Percentiles rank a stretch among this genome's conserved stretches.
Conservation (phyloP, 2,329 filamentous ascomycete species). For the Ceratocystis huliohia region DNA sequence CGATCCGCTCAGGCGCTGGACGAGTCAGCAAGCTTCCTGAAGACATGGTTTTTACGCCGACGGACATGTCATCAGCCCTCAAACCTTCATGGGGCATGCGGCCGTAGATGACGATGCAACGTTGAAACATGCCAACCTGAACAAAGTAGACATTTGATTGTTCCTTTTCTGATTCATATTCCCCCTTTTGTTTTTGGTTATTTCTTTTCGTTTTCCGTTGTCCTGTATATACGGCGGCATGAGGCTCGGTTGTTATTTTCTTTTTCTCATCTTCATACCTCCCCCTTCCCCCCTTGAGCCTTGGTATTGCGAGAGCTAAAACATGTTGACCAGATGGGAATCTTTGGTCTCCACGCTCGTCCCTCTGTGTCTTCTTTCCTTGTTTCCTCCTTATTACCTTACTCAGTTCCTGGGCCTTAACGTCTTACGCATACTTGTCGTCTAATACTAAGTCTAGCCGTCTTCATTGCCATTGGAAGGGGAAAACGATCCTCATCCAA, state of each 20-base stretch:
- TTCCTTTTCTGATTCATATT: conserved; percentile 17
- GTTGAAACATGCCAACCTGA: conserved; percentile 9
- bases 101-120: conserved; percentile 25
- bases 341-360: not conserved
- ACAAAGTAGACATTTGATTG: conserved; percentile 14
- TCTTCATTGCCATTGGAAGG: not conserved
- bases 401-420: not conserved
- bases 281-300: not conserved
- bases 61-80: conserved; percentile 49
- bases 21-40: conserved; percentile 74
- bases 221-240: not conserved
- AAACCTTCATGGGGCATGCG: conserved; percentile 50
- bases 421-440: not conserved
- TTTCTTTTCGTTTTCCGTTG: not conserved
- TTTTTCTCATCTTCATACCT: not conserved
- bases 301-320: not conserved
- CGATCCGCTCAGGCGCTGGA: conserved; percentile 71
- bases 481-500: not conserved
- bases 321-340: not conserved
- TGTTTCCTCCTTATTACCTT: conserved; percentile 17
- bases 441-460: conserved; percentile 1
- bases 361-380: conserved; percentile 22
- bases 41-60: conserved; percentile 65
- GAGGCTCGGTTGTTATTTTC: not conserved
- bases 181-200: conserved; percentile 14